phyloP scores from a whole-genome alignment of 345 rosid species.

The Ceriops zippeliana region DNA sequence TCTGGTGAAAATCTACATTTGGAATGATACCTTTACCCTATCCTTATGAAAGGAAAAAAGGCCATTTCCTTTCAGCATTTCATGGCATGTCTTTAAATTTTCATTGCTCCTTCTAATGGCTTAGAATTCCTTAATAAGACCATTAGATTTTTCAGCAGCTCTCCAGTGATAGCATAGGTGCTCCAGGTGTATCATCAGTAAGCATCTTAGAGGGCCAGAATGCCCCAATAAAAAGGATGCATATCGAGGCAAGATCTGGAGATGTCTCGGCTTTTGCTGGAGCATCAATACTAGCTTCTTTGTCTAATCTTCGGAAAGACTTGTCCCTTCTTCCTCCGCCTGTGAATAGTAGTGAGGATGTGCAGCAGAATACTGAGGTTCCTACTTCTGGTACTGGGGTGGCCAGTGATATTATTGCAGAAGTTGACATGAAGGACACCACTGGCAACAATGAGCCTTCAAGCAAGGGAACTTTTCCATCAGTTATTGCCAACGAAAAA shows the following conservation, averaged over 20 bases:
- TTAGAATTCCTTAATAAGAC: constrained; percentile 42
- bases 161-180: constrained; percentile 51
- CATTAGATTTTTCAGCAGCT: constrained; percentile 83
- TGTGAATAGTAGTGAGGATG: constrained; percentile 43
- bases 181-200: constrained; percentile 55
- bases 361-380: constrained; percentile 54
- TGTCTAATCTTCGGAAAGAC: constrained; percentile 57
- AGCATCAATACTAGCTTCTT: constrained; percentile 85
- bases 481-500: constrained; percentile 46
- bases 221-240: constrained; percentile 63
- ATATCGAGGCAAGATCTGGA: constrained; percentile 74
- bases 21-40: background rate
- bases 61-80: background rate
- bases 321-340: constrained; percentile 58
- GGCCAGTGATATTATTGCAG: constrained; percentile 44
- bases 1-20: background rate
- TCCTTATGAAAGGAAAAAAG: background rate
- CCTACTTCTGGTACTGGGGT: constrained; percentile 46
- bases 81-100: constrained; percentile 9
- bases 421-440: constrained; percentile 65
- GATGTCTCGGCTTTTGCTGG: constrained; percentile 83
- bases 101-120: constrained; percentile 3
- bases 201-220: constrained; percentile 73
- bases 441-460: constrained; percentile 49
- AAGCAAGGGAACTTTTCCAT: constrained; percentile 47